A percentile compares a stretch with the other conserved stretches of the same genome.
These are phyloP conservation scores for Sanguinoderma infundibulare DNA, from an alignment of 1,284 basidiomycete species.

Conservation along the genomic window DNA sequence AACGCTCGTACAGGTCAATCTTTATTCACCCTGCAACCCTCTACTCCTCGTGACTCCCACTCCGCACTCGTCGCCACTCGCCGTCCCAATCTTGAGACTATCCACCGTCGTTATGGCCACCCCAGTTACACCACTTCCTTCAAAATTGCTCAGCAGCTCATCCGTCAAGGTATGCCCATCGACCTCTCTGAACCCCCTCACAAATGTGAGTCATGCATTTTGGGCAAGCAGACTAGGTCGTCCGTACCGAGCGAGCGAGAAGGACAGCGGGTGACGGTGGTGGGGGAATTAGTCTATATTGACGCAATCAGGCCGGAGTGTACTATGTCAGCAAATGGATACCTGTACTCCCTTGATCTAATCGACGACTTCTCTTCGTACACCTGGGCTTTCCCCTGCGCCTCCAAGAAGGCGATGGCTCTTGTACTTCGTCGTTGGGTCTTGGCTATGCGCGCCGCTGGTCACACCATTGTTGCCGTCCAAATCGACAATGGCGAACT, in stretches of 20 bases:
- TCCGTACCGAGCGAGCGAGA: conserved; percentile 12
- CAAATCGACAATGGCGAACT: conserved; percentile 40
- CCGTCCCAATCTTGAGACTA: conserved; percentile 30
- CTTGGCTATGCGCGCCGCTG: conserved; percentile 20
- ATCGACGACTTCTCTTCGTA: conserved; percentile 38
- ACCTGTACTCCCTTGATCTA: conserved; percentile 40
- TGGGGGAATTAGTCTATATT: conserved; percentile 36
- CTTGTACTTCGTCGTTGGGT: conserved; percentile 29
- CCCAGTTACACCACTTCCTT: conserved; percentile 31
- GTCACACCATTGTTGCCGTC: conserved; percentile 23
- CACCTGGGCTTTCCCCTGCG: conserved; percentile 36
- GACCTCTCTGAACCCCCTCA: conserved; percentile 24
- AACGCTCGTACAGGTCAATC: neutral
- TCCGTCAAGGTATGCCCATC: conserved; percentile 38
- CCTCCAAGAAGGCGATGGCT: conserved; percentile 29
- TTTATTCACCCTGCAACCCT: neutral
- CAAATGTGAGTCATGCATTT: conserved; percentile 30
- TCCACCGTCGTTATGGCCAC: conserved; percentile 39
- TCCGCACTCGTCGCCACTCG: neutral
- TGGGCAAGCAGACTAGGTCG: conserved; percentile 23
- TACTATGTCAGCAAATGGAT: conserved; percentile 31
- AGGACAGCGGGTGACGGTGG: conserved; percentile 23
- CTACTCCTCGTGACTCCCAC: neutral
- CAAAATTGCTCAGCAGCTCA: conserved; percentile 31
- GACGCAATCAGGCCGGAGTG: conserved; percentile 36